Base-by-base conservation (phyloP, 805 yeast species). In the Helenozyma rhizophorensis region DNA sequence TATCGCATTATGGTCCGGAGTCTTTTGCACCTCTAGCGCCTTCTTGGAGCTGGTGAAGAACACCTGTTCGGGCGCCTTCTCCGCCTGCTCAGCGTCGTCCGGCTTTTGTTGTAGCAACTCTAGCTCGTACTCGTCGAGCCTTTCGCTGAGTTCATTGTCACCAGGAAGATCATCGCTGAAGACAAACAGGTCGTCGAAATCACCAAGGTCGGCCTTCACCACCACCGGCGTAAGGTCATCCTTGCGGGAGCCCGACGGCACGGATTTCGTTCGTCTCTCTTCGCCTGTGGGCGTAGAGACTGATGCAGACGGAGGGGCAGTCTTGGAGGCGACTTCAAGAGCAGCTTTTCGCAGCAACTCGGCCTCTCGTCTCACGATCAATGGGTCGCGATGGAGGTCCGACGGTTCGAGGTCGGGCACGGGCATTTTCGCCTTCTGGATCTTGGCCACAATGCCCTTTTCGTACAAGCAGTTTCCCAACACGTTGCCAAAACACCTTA, bases 391-490 rank as follows among this genome's bases (percentile, higher is more conserved):
- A 39, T 62, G 60, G 33, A 64, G 57, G 36, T 63, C 57, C 15
- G 40, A 51, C 17, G 48, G 53, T 16, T 54, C 58, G 14, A 58
- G 47, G 15, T 60, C 68, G 9, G 50, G 50, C 17, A 40, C 39
- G 12, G 56, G 55, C 14, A 45, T 37, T 27, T 56, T 55, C 27
- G 74, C 68, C 34, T 68, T 66, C 28, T 67, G 62, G 34, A 78
- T 66, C 37, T 71, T 63, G 23, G 68, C 67, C 25, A 82, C 54
- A 37, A 78, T 80, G 31, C 75, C 77, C 47, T 80, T 80, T 52
- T 84, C 94, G 48, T 84, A 84, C n/a, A 84, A 69, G 57, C 95
- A 84, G 48, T 84, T 84, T 1, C 94, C 95, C 50, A 84, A 58
- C 0, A 84, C 79, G 44, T 80, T 76, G 23, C 95, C 95, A 50